These are phyloP conservation scores for Komagataea norvegica DNA, from an alignment of 1,139 yeast species.

Conservation along the genomic window DNA sequence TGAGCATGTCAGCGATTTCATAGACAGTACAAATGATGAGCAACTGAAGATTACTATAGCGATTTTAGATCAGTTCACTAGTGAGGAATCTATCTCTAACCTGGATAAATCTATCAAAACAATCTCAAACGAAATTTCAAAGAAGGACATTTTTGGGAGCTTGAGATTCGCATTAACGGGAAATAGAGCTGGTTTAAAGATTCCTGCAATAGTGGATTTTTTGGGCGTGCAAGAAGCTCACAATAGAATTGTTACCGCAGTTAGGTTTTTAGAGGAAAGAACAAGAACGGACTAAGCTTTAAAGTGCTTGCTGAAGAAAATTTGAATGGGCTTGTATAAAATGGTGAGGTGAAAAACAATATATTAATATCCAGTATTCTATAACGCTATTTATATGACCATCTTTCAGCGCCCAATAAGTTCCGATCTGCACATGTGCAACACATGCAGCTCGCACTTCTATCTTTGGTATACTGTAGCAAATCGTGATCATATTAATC, in stretches of 20 bases:
- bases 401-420: too few species aligned
- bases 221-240: conserved; percentile 47
- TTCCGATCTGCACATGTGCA: too few species aligned
- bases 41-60: conserved; percentile 5
- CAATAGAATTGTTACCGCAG: conserved; percentile 32
- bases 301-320: too few species aligned
- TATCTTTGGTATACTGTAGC: too few species aligned
- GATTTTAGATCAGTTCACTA: conserved; percentile 16
- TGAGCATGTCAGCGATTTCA: conserved; percentile 22
- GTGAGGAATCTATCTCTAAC: conserved; percentile 21
- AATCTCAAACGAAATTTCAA: conserved; percentile 26
- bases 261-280: background rate
- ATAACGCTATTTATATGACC: too few species aligned
- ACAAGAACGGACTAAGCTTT: too few species aligned
- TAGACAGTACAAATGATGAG: conserved; percentile 15
- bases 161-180: conserved; percentile 74
- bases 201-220: conserved; percentile 54
- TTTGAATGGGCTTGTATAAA: too few species aligned
- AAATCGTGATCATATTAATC: too few species aligned
- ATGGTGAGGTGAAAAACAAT: too few species aligned
- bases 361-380: too few species aligned
- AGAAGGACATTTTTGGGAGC: conserved; percentile 53
- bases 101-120: conserved; percentile 22
- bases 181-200: conserved; percentile 61
- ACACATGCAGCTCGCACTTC: too few species aligned